A percentile compares a stretch with the other conserved stretches of the same genome.
Evolutionary conservation across 164 flowering plant species (phyloP).

Genomic region (Magnolia officinalis): DNA sequence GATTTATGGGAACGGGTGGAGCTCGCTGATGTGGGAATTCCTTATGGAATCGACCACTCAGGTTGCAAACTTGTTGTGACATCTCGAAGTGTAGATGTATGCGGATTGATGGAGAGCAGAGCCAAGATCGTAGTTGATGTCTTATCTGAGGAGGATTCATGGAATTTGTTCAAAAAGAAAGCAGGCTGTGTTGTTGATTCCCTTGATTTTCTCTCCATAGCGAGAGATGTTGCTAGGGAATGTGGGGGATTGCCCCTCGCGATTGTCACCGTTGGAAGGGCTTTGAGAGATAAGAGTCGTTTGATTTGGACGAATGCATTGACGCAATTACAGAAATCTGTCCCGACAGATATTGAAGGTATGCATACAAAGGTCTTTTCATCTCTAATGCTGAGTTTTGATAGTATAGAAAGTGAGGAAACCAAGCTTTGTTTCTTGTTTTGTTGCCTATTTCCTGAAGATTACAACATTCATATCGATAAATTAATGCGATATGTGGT

Average conservation of each 20-base stretch:
- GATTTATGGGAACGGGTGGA: conserved; percentile 12
- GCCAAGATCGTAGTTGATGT: background rate
- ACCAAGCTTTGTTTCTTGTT: conserved; percentile 13
- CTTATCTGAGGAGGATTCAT: background rate
- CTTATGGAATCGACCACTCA: background rate
- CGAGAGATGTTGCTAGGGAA: conserved; percentile 1
- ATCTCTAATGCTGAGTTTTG: conserved; percentile 15
- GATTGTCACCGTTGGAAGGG: background rate
- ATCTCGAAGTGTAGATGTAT: background rate
- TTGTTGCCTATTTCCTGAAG: conserved; percentile 18
- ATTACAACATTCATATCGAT: conserved; percentile 9
- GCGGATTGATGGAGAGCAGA: background rate
- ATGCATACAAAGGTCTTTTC: conserved; percentile 11
- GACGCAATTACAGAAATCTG: conserved; percentile 5
- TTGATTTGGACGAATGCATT: conserved; percentile 16
- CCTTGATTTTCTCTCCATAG: background rate
- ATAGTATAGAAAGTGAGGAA: conserved; percentile 18
- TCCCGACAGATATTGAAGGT: conserved; percentile 4
- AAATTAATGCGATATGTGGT: conserved; percentile 6
- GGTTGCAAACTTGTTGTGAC: conserved; percentile 8
- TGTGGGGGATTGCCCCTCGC: conserved; percentile 9
- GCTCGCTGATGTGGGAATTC: conserved; percentile 8
- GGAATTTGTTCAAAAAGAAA: conserved; percentile 5
- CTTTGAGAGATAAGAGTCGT: background rate
- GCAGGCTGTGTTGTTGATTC: background rate